Base-by-base conservation (phyloP, 306 rosid genomes). In the Cucurbita ficifolia region DNA sequence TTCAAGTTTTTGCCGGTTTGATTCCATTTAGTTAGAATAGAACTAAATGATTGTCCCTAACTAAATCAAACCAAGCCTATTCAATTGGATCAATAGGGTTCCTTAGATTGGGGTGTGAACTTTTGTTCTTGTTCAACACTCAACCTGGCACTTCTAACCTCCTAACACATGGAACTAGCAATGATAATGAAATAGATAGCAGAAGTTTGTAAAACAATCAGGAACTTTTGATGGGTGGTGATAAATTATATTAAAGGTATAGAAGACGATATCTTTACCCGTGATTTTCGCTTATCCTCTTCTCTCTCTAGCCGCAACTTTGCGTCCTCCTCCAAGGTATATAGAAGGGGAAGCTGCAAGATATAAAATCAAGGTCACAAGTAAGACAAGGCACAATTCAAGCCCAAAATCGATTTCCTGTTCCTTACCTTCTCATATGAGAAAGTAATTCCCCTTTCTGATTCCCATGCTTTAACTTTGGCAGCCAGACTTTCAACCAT, bases 401-500 rank as follows among this genome's bases (percentile, higher is more conserved):
- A 19, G 59, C 53, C 35, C 36, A n/a, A 45, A 17, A 57, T 19
- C 59, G 17, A n/a, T 14, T 51, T 33, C 40, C 53, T 48, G 54
- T 39, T 68, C 13, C 78, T 82, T 73, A 93, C 98, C 98, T 90
- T 90, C 83, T 88, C 98, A 69, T 88, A 93, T 61, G 89, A 77
- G 86, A 93, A 90, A 73, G 93, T 85, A 73, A 85, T 87, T 84
- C 90, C 96, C 82, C 86, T 88, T 74, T 93, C 98, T 73, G 57
- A 45, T 77, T 90, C 97, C 98, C 98, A 93, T 18, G 89, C 91
- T 76, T 83, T 90, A 19, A 90, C 92, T 87, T 80, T 90, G 69
- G 90, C 76, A 74, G 73, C 87, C 92, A 93, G 83, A 83, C 62
- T 86, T 78, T 93, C 97, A 8, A 83, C 84, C 56, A 86, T 76